Evolutionary conservation across 179 eudicot species (phyloP).

Genomic region (Spergularia azorica): DNA sequence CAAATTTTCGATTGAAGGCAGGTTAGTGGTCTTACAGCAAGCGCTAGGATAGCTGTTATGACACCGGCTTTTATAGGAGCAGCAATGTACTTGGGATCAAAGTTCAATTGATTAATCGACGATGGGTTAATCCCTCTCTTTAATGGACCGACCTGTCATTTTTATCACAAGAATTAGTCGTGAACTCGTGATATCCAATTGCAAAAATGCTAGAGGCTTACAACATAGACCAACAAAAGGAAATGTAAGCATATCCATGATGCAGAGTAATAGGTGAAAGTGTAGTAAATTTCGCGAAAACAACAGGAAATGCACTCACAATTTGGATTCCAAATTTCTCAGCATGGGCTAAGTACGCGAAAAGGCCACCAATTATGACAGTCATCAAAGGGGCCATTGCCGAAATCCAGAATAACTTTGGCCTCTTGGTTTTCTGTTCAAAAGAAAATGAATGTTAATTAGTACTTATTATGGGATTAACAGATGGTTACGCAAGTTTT

Average conservation of each 20-base stretch:
- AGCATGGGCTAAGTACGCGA: constrained; percentile 67
- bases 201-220: too few species aligned
- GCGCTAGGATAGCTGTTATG: constrained; percentile 60
- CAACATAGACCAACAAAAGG: too few species aligned
- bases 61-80: constrained; percentile 61
- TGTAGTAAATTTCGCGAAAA: not conserved
- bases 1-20: too few species aligned
- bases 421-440: constrained; percentile 50
- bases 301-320: constrained; percentile 44
- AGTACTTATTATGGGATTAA: too few species aligned
- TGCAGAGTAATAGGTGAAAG: not conserved
- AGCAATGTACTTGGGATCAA: constrained; percentile 49
- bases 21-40: constrained; percentile 53
- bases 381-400: constrained; percentile 76
- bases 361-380: constrained; percentile 64
- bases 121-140: constrained; percentile 65
- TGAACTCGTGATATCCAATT: too few species aligned
- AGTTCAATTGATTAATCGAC: constrained; percentile 45
- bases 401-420: constrained; percentile 75
- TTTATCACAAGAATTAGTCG: not conserved
- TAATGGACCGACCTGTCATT: constrained; percentile 62
- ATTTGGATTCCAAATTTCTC: constrained; percentile 68
- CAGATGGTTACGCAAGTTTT: too few species aligned
- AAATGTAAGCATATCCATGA: too few species aligned
- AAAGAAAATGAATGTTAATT: not conserved